Base-by-base conservation (phyloP, 352 stramenopile species). In the Elongisporangium anandrum region DNA sequence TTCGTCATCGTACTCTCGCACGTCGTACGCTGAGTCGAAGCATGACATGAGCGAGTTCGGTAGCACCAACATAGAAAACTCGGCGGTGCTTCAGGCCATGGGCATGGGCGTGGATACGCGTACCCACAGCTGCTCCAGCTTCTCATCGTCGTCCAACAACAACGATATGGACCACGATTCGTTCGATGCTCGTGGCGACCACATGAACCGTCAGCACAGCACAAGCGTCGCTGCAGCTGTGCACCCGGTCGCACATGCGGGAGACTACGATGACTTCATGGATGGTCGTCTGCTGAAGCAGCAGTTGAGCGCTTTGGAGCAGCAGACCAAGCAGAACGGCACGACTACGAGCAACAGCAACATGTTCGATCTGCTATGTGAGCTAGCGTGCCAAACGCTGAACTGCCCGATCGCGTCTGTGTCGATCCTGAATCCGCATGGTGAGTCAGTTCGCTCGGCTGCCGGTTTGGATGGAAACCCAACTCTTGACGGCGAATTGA, bases 331-430 rank as follows among this genome's bases (percentile, higher is more conserved):
- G 12, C 69, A 70, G 16, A 65, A 54, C 17, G 60, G 68, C 1
- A 48, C 45, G 8, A 45, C 52, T n/a, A 47, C n/a, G 4, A 68
- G 64, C 41, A 76, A 70, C 56, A 74, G 72, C 62, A 88, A 88
- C 68, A 91, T 90, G 81, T 91, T 91, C 21, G 81, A 86, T 51
- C 68, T 93, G 22, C 70, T 93, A 39, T 93, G 84, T 59, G 84
- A 91, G 54, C 69, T 93, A 50, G 84, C 84, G 48, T 90, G 84
- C 63, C 80, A 93, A 59, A 90, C 84, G n/a, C 75, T 93, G 24
- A 77, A 77, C 57, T 93, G 84, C 38, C 84, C 84, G 6, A 89
- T 93, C 60, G 84, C 84, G 12, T 88, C 79, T 16, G 79, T 93
- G 34, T 90, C 74, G 24, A 83, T 91, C 64, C 29, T 84, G 9